Evolutionary conservation across 192 early-diverging fungal genomes (phyloP).

Genomic region (Podila minutissima): DNA sequence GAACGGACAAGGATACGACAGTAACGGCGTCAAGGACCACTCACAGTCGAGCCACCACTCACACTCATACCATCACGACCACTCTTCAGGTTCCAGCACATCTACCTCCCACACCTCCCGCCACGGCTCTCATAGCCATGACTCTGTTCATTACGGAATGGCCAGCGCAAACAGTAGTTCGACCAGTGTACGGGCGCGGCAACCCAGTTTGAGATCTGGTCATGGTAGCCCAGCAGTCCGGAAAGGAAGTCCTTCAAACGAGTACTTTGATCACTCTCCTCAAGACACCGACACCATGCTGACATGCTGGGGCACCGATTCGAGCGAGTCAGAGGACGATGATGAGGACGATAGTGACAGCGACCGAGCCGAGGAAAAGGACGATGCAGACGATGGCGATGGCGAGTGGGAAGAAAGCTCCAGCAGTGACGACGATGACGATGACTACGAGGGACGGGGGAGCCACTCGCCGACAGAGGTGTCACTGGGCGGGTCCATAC

Average conservation of each 20-base stretch:
- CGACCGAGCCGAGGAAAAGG: conserved; percentile 13
- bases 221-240: conserved; percentile 6
- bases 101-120: neutral
- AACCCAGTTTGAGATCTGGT: neutral
- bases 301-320: conserved; percentile 47
- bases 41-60: neutral
- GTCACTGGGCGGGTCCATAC: neutral
- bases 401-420: conserved; percentile 44
- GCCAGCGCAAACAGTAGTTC: conserved; percentile 21
- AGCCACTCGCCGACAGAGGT: neutral
- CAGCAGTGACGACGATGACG: conserved; percentile 27
- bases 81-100: conserved; percentile 1
- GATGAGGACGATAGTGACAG: conserved; percentile 17
- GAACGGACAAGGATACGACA: neutral
- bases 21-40: neutral
- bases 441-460: conserved; percentile 5
- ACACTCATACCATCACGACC: neutral
- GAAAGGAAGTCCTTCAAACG: conserved; percentile 2
- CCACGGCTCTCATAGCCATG: neutral
- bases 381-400: conserved; percentile 39
- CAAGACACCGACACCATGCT: conserved; percentile 46
- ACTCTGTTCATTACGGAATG: neutral
- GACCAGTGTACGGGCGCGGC: conserved; percentile 5
- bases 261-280: conserved; percentile 36
- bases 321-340: conserved; percentile 23